Evolutionary conservation across 129 eudicot genomes (phyloP), one percentile per base, ranked within the genome.

Genomic region (Cynara cardunculus): DNA sequence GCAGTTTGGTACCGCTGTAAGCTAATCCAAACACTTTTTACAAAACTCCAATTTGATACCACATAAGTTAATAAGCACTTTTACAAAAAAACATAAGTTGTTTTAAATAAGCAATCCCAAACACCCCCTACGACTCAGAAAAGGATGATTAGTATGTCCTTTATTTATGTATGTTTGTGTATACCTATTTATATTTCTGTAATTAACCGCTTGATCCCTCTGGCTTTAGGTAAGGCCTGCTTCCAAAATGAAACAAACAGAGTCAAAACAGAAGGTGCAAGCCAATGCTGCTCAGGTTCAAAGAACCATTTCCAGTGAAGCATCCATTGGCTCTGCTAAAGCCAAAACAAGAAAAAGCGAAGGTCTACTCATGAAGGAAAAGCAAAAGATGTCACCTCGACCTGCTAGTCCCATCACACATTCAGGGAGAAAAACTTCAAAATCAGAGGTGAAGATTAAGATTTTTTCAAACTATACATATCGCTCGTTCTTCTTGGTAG

Each of bases 381-480:
- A 69, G 71, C 86, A 80, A 70, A 89, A 81, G 82, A 80, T 78
- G 85, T 49, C 74, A 69, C 30, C 87, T 53, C 85, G 81, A 30
- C 69, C 85, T 71, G 64, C 85, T 37, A 78, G 75, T 61, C 78
- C 82, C 79, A 69, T 41, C 28, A 65, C 78, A 34, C 71, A 71
- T 69, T 56, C 76, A 21, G 84, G 37, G 61, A 72, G 81, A 39
- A 90, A 70, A 81, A 62, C 74, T 69, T 73, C 83, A 56, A 88
- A 85, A 82, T 12, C 49, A 37, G 88, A 85, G 89, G 95, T 89
- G 74, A 32, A 66, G 14, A 3, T 67, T 75, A 78, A 56, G 24
- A 56, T 26, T 41, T 8, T 28, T 35, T 14, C 59, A n/a, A 44
- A 53, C 71, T 70, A 11, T 68, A 25, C 32, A 14, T 12, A 39